These are phyloP conservation scores for Hypoxylon sp. DNA, from an alignment of 2,329 filamentous ascomycete genomes.

Conservation along the genomic window DNA sequence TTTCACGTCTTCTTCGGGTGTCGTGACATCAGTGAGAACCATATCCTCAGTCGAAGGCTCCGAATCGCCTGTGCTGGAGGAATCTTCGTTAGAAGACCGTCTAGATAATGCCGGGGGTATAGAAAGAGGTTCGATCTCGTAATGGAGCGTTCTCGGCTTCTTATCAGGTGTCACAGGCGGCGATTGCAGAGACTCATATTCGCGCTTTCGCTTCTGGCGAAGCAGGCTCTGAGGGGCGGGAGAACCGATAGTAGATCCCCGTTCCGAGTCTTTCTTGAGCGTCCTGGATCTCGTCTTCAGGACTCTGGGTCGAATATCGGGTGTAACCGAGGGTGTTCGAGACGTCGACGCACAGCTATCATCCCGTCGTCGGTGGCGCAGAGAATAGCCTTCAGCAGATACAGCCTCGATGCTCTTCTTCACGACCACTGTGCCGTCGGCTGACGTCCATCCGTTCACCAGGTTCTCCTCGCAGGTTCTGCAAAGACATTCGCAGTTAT, in stretches of 20 bases:
- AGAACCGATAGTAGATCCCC: slow-evolving; percentile 49
- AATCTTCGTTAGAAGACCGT: slow-evolving; percentile 50
- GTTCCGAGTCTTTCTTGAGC: slow-evolving; percentile 46
- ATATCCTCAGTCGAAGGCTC: slow-evolving; percentile 46
- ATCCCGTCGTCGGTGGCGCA: slow-evolving; percentile 63
- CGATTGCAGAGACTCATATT: slow-evolving; percentile 56
- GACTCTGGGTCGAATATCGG: slow-evolving; percentile 62
- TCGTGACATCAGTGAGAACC: slow-evolving; percentile 56
- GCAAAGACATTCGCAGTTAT: slow-evolving; percentile 95
- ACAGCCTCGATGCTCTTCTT: slow-evolving; percentile 64
- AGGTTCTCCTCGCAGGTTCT: slow-evolving; percentile 79
- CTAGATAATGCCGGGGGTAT: slow-evolving; percentile 47
- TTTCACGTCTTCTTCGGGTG: slow-evolving; percentile 58
- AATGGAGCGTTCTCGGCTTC: slow-evolving; percentile 51
- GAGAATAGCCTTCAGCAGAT: slow-evolving; percentile 58
- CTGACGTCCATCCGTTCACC: slow-evolving; percentile 82
- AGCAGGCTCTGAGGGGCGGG: slow-evolving; percentile 40
- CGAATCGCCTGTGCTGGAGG: slow-evolving; percentile 43
- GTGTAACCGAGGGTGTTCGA: slow-evolving; percentile 64
- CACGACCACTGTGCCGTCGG: slow-evolving; percentile 55
- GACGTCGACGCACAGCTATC: slow-evolving; percentile 60
- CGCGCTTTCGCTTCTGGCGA: slow-evolving; percentile 53
- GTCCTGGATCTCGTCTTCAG: slow-evolving; percentile 51
- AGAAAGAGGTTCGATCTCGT: slow-evolving; percentile 43
- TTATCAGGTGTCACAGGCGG: slow-evolving; percentile 65